Base-by-base conservation (phyloP, 1,284 basidiomycete genomes). In the Trichosporon faecale region DNA sequence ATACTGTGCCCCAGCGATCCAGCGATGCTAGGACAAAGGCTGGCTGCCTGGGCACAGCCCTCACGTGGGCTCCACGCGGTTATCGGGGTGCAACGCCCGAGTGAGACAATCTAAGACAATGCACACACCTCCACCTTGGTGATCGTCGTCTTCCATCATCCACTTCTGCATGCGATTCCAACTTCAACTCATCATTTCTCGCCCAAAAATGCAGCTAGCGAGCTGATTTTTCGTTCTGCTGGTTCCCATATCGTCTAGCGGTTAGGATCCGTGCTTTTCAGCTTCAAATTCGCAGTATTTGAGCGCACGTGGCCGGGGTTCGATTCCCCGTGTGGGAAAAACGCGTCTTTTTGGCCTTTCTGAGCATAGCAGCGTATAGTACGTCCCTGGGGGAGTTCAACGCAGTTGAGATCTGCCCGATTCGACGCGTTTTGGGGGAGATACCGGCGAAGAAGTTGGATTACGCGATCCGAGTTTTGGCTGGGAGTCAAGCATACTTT, bases 291-390 rank as follows among this genome's bases (percentile, higher is more conserved):
- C 21, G 8, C 7, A 33, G 33, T 33, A 33, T 44, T 44, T 25
- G 49, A 52, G 49, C 49, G 49, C 49, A 52, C 49, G 49, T 52
- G 49, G 49, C 23, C 49, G 49, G 49, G 49, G 49, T 52, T 52
- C 49, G 49, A 52, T 52, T 52, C 49, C 49, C 49, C 49, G 49
- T 52, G 49, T 52, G 49, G 49, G 49, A 52, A 52, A 49, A 49
- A 49, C 46, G 21, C 9, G 6, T 5, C n/a, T 49, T 49, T 49
- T 49, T n/a, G n/a, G 14, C 11, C 37, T 40, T 16, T 12, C 37
- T 12, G 33, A 4, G 37, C 16, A 40, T 11, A 40, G 4, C 37
- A 14, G 9, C 37, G 11, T 12, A 11, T 40, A 14, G 23, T 27
- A 55, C 11, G 52, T 25, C 52, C 52, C 14, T 12, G 11, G 37